Evolutionary conservation across 179 eudicot species (phyloP), one percentile per base, ranked within the genome.

Genomic region (Monotropa hypopitys): DNA sequence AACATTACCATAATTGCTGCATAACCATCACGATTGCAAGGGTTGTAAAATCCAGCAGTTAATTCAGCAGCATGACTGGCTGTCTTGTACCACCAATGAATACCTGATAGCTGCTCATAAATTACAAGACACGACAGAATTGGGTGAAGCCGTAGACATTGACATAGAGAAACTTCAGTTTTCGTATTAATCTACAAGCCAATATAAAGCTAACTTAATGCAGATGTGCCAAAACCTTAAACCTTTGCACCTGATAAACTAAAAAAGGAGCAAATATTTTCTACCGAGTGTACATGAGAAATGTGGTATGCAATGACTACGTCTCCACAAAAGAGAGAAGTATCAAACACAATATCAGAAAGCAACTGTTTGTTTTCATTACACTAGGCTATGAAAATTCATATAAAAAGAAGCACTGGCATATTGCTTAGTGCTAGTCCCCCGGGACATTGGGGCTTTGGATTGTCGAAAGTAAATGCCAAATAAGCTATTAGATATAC

Each of bases 11-110:
- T 84, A 50, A 88, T 79, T 26, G 91, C 76, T 76, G 90, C 88
- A 84, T 94, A 94, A 33, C 98, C 98, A 79, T 94, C 93, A 42
- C 93, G 97, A 80, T 94, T 91, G 79, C 88, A 80, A 13, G 97
- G 83, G 84, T 94, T 94, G 81, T 92, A 88, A 86, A 84, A 89
- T 68, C 98, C 98, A 79, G 97, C 90, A 59, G 97, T 91, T 84
- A 94, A 78, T 80, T 94, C 98, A 77, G 99, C 93, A 76, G 97
- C 99, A 85, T 95, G 99, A 84, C 99, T 91, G 74, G 90, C 85
- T 76, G 96, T 90, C 91, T 91, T 95, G 84, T 93, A 95, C 99
- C 98, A 95, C 95, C 97, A 91, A 84, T 88, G 90, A 78, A 89
- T 82, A 75, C 98, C 90, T 75, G 95, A 76, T 54, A 95, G 80